Percentiles rank a stretch among this genome's conserved stretches.
These are phyloP conservation scores for Pachyrhizus erosus DNA, from an alignment of 306 rosid species.

Conservation along the genomic window DNA sequence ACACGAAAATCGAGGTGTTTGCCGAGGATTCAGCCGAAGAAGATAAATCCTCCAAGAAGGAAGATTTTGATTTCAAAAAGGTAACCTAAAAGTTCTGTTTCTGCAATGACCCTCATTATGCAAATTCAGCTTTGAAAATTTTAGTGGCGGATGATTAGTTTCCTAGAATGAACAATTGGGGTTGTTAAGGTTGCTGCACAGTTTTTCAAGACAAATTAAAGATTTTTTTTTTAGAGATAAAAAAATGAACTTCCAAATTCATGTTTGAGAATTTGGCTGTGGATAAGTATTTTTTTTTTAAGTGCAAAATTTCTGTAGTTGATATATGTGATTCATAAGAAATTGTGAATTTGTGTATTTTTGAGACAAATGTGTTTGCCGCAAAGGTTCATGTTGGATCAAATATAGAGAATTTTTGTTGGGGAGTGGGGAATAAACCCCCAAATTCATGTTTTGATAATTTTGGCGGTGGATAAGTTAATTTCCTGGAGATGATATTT, in stretches of 20 bases:
- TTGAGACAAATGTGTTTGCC: background rate
- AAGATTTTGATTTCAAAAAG: constrained; percentile 47
- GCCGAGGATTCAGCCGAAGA: constrained; percentile 37
- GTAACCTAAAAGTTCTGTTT: constrained; percentile 33
- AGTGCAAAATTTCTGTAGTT: background rate
- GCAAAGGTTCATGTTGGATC: background rate
- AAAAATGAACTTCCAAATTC: background rate
- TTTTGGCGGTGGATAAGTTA: no score
- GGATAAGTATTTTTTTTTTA: background rate
- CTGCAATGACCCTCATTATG: background rate
- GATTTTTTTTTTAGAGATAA: background rate
- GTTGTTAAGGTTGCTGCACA: background rate
- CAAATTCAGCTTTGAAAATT: background rate
- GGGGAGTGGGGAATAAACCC: no score
- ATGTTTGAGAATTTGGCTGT: background rate
- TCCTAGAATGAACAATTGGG: background rate
- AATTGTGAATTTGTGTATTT: background rate
- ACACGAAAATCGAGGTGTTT: constrained; percentile 37
- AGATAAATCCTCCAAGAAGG: constrained; percentile 27
- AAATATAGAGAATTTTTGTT: background rate
- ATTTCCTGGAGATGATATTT: no score
- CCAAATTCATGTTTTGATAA: no score
- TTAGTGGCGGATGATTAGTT: background rate
- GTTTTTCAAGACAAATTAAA: background rate
- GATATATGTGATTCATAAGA: background rate